These are phyloP conservation scores for Lentithecium fluviatile DNA, from an alignment of 495 filamentous ascomycete genomes.

Conservation along the genomic window DNA sequence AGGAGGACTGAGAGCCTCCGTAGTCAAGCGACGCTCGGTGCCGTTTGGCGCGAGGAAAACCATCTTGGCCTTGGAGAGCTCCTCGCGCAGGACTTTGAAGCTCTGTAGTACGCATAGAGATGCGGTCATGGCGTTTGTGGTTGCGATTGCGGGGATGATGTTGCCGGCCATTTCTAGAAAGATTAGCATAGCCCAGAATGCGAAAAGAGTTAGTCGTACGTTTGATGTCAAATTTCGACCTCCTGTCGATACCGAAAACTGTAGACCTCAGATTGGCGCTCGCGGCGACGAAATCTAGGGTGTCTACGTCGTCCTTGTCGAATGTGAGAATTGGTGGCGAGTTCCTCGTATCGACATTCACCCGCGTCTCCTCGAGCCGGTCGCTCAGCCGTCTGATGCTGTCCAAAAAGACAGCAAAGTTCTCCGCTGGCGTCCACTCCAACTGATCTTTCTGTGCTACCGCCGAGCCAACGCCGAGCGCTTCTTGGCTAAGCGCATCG, in stretches of 20 bases:
- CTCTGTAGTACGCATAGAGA: constrained; percentile 89
- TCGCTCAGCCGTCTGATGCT: constrained; percentile 73
- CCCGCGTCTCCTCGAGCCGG: constrained; percentile 62
- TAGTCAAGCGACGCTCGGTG: constrained; percentile 68
- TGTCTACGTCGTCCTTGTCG: constrained; percentile 97
- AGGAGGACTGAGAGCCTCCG: constrained; percentile 70
- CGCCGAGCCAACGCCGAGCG: constrained; percentile 50
- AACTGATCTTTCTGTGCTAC: constrained; percentile 68
- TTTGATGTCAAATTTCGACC: constrained; percentile 95
- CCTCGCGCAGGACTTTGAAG: constrained; percentile 81
- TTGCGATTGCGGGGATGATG: constrained; percentile 98
- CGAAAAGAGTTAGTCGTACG: constrained; percentile 46
- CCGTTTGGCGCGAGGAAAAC: constrained; percentile 72
- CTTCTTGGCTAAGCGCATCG: constrained; percentile 51
- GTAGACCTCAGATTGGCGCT: constrained; percentile 83
- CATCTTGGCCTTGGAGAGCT: constrained; percentile 57
- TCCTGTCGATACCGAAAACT: constrained; percentile 80
- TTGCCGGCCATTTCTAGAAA: constrained; percentile 88
- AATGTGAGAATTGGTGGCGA: constrained; percentile 70
- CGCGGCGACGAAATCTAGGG: constrained; percentile 89
- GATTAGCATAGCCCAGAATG: constrained; percentile 8
- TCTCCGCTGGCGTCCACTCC: constrained; percentile 78
- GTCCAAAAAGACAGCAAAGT: constrained; percentile 81
- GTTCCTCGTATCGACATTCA: constrained; percentile 48
- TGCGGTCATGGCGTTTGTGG: constrained; percentile 95